These are phyloP conservation scores for Citrullus mucosospermus DNA, from an alignment of 306 rosid genomes.

Conservation along the genomic window DNA sequence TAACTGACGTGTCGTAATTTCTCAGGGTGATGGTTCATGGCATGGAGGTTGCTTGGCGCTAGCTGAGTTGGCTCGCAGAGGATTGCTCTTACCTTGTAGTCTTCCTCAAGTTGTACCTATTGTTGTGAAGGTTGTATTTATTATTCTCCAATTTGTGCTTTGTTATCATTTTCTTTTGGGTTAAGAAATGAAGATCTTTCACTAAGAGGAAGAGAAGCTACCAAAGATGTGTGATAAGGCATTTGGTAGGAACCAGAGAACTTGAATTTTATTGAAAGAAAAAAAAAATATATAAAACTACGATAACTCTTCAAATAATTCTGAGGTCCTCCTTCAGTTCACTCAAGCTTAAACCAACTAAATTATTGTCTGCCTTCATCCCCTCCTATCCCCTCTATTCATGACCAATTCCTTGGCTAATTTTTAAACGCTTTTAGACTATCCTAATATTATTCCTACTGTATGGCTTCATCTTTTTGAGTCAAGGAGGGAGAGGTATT, in stretches of 20 bases:
- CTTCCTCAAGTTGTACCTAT: constrained; percentile 87
- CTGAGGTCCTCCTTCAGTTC: not conserved
- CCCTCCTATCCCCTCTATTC: not conserved
- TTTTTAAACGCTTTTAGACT: not conserved
- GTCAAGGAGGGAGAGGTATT: constrained; percentile 45
- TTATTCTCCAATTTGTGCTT: not conserved
- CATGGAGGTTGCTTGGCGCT: constrained; percentile 98
- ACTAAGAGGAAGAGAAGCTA: not conserved
- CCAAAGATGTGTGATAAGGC: not conserved
- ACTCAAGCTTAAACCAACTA: not conserved
- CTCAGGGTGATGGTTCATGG: constrained; percentile 98
- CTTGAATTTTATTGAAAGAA: not conserved
- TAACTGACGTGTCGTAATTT: constrained; percentile 1
- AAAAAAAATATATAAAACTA: not conserved
- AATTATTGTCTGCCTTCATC: too few species aligned
- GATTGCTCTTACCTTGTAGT: constrained; percentile 72
- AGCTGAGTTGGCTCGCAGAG: constrained; percentile 98
- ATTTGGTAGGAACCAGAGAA: not conserved
- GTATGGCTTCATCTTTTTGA: constrained; percentile 53
- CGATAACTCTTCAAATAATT: not conserved
- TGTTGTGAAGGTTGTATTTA: constrained; percentile 63
- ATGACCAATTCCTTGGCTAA: not conserved
- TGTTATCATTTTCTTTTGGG: not conserved
- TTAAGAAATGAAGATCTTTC: not conserved
- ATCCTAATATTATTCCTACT: not conserved